These are phyloP conservation scores for Xylariaceae sp. DNA, from an alignment of 2,329 filamentous ascomycete genomes.

Conservation along the genomic window DNA sequence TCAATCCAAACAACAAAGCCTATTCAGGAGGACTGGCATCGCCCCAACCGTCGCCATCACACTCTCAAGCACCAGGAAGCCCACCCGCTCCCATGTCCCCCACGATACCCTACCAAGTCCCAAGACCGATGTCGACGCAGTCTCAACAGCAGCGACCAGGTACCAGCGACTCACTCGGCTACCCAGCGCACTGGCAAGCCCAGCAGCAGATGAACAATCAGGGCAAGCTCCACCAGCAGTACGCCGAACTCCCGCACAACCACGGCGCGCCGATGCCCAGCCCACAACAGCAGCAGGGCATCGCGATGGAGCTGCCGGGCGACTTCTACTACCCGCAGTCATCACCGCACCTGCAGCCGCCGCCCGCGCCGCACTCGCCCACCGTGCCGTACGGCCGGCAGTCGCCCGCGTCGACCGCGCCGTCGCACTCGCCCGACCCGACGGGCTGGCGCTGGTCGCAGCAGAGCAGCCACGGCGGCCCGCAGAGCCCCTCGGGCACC, in stretches of 20 bases:
- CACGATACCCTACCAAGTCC: conserved; percentile 35
- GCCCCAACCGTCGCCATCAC: conserved; percentile 23
- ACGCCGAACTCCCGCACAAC: conserved; percentile 37
- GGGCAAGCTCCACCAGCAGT: conserved; percentile 15
- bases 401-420: conserved; percentile 22
- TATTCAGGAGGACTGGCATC: conserved; percentile 21
- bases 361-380: conserved; percentile 30
- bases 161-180: conserved; percentile 27
- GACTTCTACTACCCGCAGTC: conserved; percentile 42
- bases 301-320: conserved; percentile 39
- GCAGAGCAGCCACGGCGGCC: conserved; percentile 27
- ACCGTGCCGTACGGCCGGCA: conserved; percentile 21
- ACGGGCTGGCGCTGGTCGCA: conserved; percentile 38
- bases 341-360: conserved; percentile 23
- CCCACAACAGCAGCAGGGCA: conserved; percentile 12
- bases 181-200: conserved; percentile 22
- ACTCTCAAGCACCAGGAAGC: conserved; percentile 14
- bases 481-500: conserved; percentile 24
- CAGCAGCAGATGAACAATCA: conserved; percentile 18
- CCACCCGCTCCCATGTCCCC: conserved; percentile 26
- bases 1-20: conserved; percentile 40
- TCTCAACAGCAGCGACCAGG: conserved; percentile 28
- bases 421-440: conserved; percentile 27
- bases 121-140: conserved; percentile 32
- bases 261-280: conserved; percentile 6